These are phyloP conservation scores for Suillus brevipes DNA, from an alignment of 768 basidiomycete genomes.

Conservation along the genomic window DNA sequence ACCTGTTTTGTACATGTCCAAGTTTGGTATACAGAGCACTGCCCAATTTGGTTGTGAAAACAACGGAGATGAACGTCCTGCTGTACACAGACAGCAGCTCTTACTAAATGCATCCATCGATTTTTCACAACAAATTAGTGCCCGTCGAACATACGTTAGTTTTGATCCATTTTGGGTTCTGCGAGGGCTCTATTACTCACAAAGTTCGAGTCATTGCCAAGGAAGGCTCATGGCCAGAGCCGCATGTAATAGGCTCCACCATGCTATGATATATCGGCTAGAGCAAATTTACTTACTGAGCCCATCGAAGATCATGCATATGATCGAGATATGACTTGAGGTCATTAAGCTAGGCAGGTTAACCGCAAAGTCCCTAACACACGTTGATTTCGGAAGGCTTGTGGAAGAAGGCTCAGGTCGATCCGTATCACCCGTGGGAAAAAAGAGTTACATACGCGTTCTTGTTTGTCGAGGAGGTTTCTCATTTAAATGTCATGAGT, in stretches of 20 bases:
- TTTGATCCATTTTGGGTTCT: neutral
- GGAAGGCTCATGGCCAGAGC: neutral
- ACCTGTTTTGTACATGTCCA: neutral
- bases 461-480: slow-evolving; percentile 5
- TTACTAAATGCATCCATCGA: neutral
- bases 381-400: neutral
- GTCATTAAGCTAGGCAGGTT: neutral
- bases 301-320: neutral
- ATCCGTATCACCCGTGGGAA: slow-evolving; percentile 3
- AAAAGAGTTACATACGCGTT: slow-evolving; percentile 3
- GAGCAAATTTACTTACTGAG: neutral
- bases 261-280: neutral
- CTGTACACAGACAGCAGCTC: too few species aligned
- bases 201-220: neutral
- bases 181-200: neutral
- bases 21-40: neutral
- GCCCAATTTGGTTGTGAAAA: too few species aligned
- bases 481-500: slow-evolving; percentile 42
- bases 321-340: neutral
- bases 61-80: neutral
- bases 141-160: neutral
- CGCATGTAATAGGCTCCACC: neutral
- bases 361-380: neutral
- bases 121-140: too few species aligned
- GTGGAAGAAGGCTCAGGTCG: neutral